A percentile compares a stretch with the other conserved stretches of the same genome.
phyloP scores from a whole-genome alignment of 2,329 filamentous ascomycete genomes.

The Colletotrichum destructivum region DNA sequence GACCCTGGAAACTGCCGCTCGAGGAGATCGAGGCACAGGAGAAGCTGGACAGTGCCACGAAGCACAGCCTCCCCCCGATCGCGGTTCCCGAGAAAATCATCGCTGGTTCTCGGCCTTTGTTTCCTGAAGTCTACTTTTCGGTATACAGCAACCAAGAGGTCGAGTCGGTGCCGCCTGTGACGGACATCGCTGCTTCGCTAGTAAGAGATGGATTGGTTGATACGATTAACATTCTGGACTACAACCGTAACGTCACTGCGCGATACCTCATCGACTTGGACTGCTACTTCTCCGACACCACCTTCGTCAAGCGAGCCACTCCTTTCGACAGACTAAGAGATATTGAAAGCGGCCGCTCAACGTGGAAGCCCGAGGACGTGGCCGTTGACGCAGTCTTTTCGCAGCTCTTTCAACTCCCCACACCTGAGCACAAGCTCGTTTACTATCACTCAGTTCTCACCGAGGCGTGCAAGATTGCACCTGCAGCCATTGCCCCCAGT shows the following conservation, averaged over 20 bases:
- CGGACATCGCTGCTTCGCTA: conserved; percentile 84
- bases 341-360: conserved; percentile 75
- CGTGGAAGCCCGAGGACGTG: conserved; percentile 98
- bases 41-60: conserved; percentile 73
- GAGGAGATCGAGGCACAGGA: conserved; percentile 73
- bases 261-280: conserved; percentile 94
- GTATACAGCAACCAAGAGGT: conserved; percentile 91
- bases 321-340: conserved; percentile 90
- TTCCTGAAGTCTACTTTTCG: conserved; percentile 94
- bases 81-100: conserved; percentile 82
- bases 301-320: conserved; percentile 94
- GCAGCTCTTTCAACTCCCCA: conserved; percentile 90
- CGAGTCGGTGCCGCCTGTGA: conserved; percentile 86
- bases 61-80: conserved; percentile 84
- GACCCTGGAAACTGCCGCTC: conserved; percentile 76
- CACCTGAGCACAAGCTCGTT: conserved; percentile 91
- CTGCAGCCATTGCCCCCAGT: conserved; percentile 95
- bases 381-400: conserved; percentile 98
- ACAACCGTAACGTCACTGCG: conserved; percentile 89
- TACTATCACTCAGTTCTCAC: conserved; percentile 97
- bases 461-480: conserved; percentile 95
- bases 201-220: conserved; percentile 90
- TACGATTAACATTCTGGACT: conserved; percentile 94
- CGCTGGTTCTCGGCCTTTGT: conserved; percentile 82
- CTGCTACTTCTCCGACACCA: conserved; percentile 91